Conservation (phyloP, 768 basidiomycete genomes). For the Trametes cubensis region DNA sequence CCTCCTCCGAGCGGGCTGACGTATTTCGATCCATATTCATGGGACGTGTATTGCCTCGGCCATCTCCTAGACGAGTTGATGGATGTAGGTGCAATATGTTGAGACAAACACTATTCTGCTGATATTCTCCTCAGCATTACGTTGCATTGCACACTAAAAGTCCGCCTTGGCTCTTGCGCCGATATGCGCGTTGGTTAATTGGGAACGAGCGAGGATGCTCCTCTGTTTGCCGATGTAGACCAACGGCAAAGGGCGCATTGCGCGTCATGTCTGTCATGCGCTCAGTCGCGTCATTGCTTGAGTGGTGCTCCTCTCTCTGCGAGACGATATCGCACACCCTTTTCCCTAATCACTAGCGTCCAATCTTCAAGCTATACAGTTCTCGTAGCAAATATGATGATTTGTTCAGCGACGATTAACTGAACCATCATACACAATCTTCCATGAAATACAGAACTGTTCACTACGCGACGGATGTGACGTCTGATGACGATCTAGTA, state of each 20-base stretch:
- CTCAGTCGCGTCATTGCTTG: neutral
- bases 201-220: neutral
- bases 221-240: neutral
- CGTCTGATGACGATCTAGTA: too few relatives aligned
- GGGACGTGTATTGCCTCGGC: constrained; percentile 3
- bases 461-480: too few relatives aligned
- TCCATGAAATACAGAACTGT: too few relatives aligned
- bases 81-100: neutral
- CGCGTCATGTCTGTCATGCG: neutral
- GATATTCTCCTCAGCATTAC: neutral
- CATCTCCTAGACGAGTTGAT: neutral
- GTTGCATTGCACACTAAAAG: too few relatives aligned
- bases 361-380: too few relatives aligned
- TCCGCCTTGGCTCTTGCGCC: neutral
- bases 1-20: neutral
- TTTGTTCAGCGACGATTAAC: too few relatives aligned
- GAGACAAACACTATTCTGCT: neutral
- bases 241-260: neutral
- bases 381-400: too few relatives aligned
- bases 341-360: too few relatives aligned
- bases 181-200: neutral
- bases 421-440: too few relatives aligned
- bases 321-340: too few relatives aligned
- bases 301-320: too few relatives aligned
- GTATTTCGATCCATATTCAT: constrained; percentile 2